Percentiles rank a stretch among this genome's conserved stretches.
Conservation (phyloP, 2,329 filamentous ascomycete species). For the Ophiostoma populinum region DNA sequence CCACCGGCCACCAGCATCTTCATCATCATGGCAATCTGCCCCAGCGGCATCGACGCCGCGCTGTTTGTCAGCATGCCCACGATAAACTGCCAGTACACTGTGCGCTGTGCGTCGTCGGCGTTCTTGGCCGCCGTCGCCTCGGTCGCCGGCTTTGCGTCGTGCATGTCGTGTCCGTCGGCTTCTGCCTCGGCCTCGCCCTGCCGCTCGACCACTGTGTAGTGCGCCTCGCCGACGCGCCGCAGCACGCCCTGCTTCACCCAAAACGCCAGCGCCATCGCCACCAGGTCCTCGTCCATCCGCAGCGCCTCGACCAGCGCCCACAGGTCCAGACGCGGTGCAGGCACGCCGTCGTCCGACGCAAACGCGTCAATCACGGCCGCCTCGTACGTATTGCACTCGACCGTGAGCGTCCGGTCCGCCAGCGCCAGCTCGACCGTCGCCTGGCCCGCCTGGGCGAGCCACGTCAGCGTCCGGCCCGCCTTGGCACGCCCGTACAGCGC, state of each 20-base stretch:
- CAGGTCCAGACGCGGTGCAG: conserved; percentile 27
- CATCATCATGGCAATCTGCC: conserved; percentile 83
- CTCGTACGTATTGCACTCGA: conserved; percentile 68
- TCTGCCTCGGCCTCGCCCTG: conserved; percentile 16
- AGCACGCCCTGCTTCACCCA: conserved; percentile 57
- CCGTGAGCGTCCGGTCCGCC: conserved; percentile 55
- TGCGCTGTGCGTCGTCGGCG: conserved; percentile 40
- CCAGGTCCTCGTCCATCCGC: conserved; percentile 57
- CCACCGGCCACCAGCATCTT: conserved; percentile 79
- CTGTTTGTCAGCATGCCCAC: conserved; percentile 90
- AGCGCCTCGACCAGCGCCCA: conserved; percentile 37
- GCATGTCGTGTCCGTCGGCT: conserved; percentile 13
- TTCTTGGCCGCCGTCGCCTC: no score
- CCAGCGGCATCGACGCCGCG: conserved; percentile 59
- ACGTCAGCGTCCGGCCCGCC: conserved; percentile 68
- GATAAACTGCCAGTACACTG: conserved; percentile 81
- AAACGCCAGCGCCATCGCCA: conserved; percentile 49
- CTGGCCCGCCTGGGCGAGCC: conserved; percentile 68
- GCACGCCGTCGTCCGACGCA: conserved; percentile 15
- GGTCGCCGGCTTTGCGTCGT: no score
- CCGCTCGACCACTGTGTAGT: conserved; percentile 48
- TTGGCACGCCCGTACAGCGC: conserved; percentile 65
- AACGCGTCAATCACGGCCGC: conserved; percentile 81
- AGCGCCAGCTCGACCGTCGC: conserved; percentile 70
- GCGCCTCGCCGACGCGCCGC: conserved; percentile 32